These are phyloP conservation scores for Stentor coeruleus DNA, from an alignment of 73 alveolate species.

Conservation along the genomic window DNA sequence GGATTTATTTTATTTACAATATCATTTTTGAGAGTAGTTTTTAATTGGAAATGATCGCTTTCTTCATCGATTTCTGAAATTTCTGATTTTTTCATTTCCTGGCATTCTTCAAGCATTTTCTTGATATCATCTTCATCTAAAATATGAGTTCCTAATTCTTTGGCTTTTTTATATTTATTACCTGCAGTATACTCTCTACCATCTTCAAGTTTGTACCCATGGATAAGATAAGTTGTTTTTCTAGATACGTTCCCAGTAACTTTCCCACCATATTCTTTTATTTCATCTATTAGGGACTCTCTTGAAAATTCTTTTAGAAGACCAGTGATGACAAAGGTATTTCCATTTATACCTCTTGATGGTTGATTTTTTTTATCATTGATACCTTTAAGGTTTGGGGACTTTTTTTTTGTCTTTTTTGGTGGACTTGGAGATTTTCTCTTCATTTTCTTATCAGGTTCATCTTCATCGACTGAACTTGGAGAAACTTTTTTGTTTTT, in stretches of 20 bases:
- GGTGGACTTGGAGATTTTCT: background rate
- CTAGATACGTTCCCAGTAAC: slow-evolving; percentile 81
- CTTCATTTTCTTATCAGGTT: background rate
- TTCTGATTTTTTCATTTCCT: slow-evolving; percentile 37
- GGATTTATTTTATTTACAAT: background rate
- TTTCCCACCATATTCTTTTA: slow-evolving; percentile 65
- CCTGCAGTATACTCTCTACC: slow-evolving; percentile 93
- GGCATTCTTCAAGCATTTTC: slow-evolving; percentile 53
- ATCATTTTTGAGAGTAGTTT: background rate
- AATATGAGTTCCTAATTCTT: slow-evolving; percentile 56
- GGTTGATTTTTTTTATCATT: background rate
- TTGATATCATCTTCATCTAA: slow-evolving; percentile 71
- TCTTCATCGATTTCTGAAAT: no score
- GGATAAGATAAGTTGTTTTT: slow-evolving; percentile 78
- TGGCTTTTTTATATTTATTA: slow-evolving; percentile 82
- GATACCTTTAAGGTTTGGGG: background rate
- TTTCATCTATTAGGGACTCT: slow-evolving; percentile 40
- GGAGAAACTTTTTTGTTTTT: no score
- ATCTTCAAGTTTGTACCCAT: slow-evolving; percentile 92
- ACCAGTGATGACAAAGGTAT: slow-evolving; percentile 91
- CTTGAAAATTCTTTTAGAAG: slow-evolving; percentile 58
- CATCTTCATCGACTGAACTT: no score
- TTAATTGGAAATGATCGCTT: background rate
- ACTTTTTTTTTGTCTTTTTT: no score
- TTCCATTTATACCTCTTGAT: slow-evolving; percentile 44